phyloP scores from a whole-genome alignment of 1,284 basidiomycete species.

The Cryptococcus neoformans region DNA sequence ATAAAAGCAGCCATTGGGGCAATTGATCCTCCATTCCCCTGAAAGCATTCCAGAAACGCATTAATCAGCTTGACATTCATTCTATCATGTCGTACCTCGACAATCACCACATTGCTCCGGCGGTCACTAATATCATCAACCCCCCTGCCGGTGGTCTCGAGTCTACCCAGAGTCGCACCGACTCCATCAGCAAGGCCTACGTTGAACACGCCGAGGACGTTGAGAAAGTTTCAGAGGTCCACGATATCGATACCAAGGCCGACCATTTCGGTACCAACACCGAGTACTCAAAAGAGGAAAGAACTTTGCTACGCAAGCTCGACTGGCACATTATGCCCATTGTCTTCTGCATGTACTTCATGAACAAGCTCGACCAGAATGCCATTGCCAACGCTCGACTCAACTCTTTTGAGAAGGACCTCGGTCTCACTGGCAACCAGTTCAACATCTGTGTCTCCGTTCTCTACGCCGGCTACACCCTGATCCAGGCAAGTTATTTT shows the following conservation, averaged over 20 bases:
- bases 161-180: not conserved
- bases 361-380: conserved; percentile 28
- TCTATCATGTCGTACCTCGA: no score
- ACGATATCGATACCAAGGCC: not conserved
- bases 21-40: no score
- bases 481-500: conserved; percentile 18
- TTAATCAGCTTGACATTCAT: no score
- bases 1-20: no score
- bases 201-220: conserved; percentile 1
- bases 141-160: not conserved
- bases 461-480: conserved; percentile 43
- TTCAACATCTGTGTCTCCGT: conserved; percentile 39
- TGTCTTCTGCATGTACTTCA: conserved; percentile 25
- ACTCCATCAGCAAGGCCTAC: conserved; percentile 5
- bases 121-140: not conserved
- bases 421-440: conserved; percentile 26
- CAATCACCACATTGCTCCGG: not conserved
- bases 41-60: no score
- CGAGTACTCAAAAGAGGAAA: conserved; percentile 6
- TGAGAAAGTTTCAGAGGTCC: not conserved
- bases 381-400: conserved; percentile 28
- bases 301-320: conserved; percentile 5
- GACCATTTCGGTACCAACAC: conserved; percentile 7
- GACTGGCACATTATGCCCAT: conserved; percentile 17
- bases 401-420: conserved; percentile 26